Percentiles rank a stretch among this genome's conserved stretches.
phyloP scores from a whole-genome alignment of 2,329 filamentous ascomycete genomes.

The Chalara sp. region DNA sequence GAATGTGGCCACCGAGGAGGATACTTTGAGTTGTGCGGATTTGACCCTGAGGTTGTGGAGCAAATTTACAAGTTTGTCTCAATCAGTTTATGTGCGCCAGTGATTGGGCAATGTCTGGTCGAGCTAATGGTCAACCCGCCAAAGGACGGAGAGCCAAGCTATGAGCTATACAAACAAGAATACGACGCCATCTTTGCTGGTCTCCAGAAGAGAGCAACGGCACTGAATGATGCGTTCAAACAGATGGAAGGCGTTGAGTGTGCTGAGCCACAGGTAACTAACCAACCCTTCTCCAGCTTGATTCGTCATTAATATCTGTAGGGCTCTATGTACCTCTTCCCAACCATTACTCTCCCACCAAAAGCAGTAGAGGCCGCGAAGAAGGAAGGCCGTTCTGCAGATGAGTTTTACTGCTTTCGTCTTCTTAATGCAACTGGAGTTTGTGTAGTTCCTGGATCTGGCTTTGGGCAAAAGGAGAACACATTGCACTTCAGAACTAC shows the following conservation, averaged over 20 bases:
- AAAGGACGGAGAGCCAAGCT: constrained; percentile 72
- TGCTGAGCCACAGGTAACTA: constrained; percentile 62
- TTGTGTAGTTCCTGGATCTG: constrained; percentile 85
- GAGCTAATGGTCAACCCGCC: constrained; percentile 98
- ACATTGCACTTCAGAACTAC: constrained; percentile 94
- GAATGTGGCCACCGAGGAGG: constrained; percentile 97
- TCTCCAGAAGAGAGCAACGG: constrained; percentile 71
- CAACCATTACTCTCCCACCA: constrained; percentile 72
- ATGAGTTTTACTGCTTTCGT: constrained; percentile 91
- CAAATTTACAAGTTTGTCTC: constrained; percentile 99
- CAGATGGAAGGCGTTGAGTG: constrained; percentile 96
- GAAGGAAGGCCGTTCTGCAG: constrained; percentile 65
- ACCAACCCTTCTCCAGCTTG: background rate
- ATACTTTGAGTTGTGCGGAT: constrained; percentile 93
- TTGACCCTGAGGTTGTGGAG: constrained; percentile 76
- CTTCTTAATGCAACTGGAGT: constrained; percentile 91
- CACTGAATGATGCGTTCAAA: constrained; percentile 83
- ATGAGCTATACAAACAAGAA: constrained; percentile 76
- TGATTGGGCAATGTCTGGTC: constrained; percentile 91
- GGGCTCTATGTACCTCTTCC: constrained; percentile 99
- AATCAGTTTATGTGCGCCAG: constrained; percentile 93
- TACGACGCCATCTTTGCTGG: constrained; percentile 77
- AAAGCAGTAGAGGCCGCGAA: constrained; percentile 73
- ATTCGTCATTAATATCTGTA: constrained; percentile 29
- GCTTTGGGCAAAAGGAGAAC: constrained; percentile 89